A percentile compares a stretch with the other conserved stretches of the same genome.
Evolutionary conservation across 805 yeast species (phyloP).

Genomic region (Hanseniaspora clermontiae): DNA sequence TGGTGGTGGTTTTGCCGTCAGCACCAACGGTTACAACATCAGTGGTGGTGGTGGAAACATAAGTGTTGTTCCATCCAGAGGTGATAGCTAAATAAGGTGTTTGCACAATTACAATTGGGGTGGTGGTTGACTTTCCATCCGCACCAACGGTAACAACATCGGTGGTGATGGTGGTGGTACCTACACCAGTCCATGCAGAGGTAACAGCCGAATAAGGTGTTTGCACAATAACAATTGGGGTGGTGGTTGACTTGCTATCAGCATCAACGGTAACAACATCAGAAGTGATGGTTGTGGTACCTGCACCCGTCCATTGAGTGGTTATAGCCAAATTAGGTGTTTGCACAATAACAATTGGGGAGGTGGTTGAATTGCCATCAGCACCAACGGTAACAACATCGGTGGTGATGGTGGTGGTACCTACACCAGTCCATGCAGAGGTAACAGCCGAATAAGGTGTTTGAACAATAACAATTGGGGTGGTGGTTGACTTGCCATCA

Average conservation of each 20-base stretch:
- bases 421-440: conserved; percentile 2
- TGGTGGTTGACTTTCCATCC: conserved; percentile 15
- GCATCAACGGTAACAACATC: conserved; percentile 1
- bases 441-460: too few relatives aligned
- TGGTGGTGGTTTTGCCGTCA: too few relatives aligned
- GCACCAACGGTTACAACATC: too few relatives aligned
- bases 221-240: conserved; percentile 14
- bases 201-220: conserved; percentile 12
- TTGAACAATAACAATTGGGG: conserved; percentile 14
- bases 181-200: not conserved
- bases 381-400: not conserved
- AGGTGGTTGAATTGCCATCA: not conserved
- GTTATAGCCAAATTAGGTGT: not conserved
- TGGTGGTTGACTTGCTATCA: conserved; percentile 14
- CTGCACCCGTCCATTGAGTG: not conserved
- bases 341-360: not conserved
- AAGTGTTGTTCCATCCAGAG: too few relatives aligned
- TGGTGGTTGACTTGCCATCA: conserved; percentile 14
- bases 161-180: not conserved
- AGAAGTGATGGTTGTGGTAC: not conserved
- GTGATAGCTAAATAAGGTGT: too few relatives aligned
- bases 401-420: not conserved
- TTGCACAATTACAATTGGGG: too few relatives aligned
- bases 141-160: conserved; percentile 1
- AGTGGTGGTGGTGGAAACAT: conserved; percentile 14